A percentile compares a stretch with the other conserved stretches of the same genome.
These are phyloP conservation scores for Pseudogymnoascus sp. DNA, from an alignment of 2,329 filamentous ascomycete genomes.

Conservation along the genomic window DNA sequence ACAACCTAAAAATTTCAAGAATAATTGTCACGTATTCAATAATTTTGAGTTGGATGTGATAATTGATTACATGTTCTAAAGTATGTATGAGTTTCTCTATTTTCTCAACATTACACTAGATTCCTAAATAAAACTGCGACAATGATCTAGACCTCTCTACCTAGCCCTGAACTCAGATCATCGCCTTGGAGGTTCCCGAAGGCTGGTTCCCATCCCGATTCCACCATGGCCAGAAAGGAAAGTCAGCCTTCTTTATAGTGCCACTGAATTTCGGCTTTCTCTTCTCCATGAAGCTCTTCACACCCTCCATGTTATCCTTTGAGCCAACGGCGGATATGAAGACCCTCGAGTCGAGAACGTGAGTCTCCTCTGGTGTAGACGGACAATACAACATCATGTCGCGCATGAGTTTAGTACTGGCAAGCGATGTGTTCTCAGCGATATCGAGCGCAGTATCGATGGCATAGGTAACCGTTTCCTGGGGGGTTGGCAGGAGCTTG, in stretches of 20 bases:
- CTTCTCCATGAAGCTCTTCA: conserved; percentile 55
- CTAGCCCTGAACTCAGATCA: conserved; percentile 12
- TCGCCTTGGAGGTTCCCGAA: conserved; percentile 23
- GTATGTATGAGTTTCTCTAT: background rate
- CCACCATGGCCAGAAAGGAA: conserved; percentile 55
- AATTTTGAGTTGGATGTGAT: background rate
- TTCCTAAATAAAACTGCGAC: background rate
- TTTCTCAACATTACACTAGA: background rate
- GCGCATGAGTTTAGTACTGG: conserved; percentile 60
- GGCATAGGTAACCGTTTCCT: conserved; percentile 31
- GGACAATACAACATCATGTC: conserved; percentile 61
- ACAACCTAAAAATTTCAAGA: background rate
- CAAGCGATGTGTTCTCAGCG: conserved; percentile 56
- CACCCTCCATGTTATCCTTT: conserved; percentile 52
- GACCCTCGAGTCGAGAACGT: conserved; percentile 61
- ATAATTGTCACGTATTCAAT: background rate
- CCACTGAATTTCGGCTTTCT: conserved; percentile 48
- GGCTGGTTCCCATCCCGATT: conserved; percentile 37
- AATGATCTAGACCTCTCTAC: background rate
- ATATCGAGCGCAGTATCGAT: conserved; percentile 61
- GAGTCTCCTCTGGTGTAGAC: conserved; percentile 58
- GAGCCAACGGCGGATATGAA: conserved; percentile 52
- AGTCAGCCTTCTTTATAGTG: conserved; percentile 48
- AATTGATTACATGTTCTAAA: background rate
- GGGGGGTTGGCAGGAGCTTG: conserved; percentile 48